These are phyloP conservation scores for Penicillium brasilianum DNA, from an alignment of 2,329 filamentous ascomycete species.

Conservation along the genomic window DNA sequence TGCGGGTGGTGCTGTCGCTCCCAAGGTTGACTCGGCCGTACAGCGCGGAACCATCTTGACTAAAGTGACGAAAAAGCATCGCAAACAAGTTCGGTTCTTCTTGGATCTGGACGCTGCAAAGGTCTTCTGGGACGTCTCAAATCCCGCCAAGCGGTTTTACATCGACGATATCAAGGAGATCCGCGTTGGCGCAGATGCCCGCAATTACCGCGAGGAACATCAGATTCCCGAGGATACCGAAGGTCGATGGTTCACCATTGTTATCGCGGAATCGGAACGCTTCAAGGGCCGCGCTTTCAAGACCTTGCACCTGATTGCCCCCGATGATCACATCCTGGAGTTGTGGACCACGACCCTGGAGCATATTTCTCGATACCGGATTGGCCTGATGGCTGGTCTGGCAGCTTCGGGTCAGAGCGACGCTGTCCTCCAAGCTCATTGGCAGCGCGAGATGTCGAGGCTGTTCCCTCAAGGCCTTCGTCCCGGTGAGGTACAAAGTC, in stretches of 20 bases:
- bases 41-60: slow-evolving; percentile 77
- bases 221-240: slow-evolving; percentile 70
- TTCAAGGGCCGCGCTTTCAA: slow-evolving; percentile 74
- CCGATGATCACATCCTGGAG: slow-evolving; percentile 70
- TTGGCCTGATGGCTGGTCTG: slow-evolving; percentile 87
- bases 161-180: slow-evolving; percentile 96
- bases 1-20: slow-evolving; percentile 51
- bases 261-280: slow-evolving; percentile 79
- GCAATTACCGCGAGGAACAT: slow-evolving; percentile 87
- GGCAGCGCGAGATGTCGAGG: slow-evolving; percentile 81
- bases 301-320: slow-evolving; percentile 84
- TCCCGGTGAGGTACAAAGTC: slow-evolving; percentile 66
- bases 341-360: slow-evolving; percentile 86
- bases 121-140: slow-evolving; percentile 82
- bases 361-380: slow-evolving; percentile 80
- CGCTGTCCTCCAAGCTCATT: slow-evolving; percentile 80
- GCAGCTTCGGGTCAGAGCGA: slow-evolving; percentile 77
- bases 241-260: slow-evolving; percentile 82
- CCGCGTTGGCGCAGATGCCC: slow-evolving; percentile 78
- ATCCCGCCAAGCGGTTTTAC: slow-evolving; percentile 83
- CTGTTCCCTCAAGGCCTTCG: slow-evolving; percentile 56
- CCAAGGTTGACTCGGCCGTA: slow-evolving; percentile 76
- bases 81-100: slow-evolving; percentile 72
- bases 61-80: slow-evolving; percentile 85
- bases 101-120: slow-evolving; percentile 84